Evolutionary conservation across 2,329 filamentous ascomycete species (phyloP), one percentile per base, ranked within the genome.

Genomic region (Clonostachys sp.): DNA sequence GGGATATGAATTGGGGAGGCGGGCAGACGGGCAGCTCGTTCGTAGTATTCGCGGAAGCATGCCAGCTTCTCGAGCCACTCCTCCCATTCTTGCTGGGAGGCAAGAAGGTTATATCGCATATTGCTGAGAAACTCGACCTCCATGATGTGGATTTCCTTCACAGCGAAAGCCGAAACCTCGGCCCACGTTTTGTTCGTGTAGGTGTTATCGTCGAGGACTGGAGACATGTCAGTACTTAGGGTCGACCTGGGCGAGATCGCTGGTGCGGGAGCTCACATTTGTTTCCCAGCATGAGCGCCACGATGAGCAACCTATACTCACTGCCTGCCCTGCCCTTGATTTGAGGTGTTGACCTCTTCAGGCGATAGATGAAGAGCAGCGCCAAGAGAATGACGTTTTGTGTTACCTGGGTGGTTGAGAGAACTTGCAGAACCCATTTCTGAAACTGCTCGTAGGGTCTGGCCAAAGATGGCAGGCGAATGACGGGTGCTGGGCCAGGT

Each of bases 101-200:
- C 90, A 62, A 92, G 84, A 8, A 99, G 74, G 57, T 89, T 91
- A 68, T 97, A 99, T 60, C 92, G 84, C 86, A 99, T 95, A 67
- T 97, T 97, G 74, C 92, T 96, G 53, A 99, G 74, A 59, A 99
- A 99, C 65, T 99, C 94, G n/a, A 99, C 94, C 65, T 99, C 94
- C 94, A 99, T 99, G 41, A 96, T 87, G 64, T 99, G 94, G 45
- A 99, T 96, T 67, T 99, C 94, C 51, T 87, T 84, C 12, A 97
- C 92, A 2, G 89, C 84, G 51, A 99, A 96, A 41, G 89, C 88
- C 1, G 94, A 97, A 12, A 99, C 94, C 59, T 99, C 94, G 3
- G 92, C 94, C 94, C 94, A 99, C 0, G 94, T 99, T 74, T 97
- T 96, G 73, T 99, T 99, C 36, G 94, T 97, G 68, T 99, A 99